Evolutionary conservation across 139 green algal species (phyloP).

Genomic region (Deuterostichococcus epilithicus): DNA sequence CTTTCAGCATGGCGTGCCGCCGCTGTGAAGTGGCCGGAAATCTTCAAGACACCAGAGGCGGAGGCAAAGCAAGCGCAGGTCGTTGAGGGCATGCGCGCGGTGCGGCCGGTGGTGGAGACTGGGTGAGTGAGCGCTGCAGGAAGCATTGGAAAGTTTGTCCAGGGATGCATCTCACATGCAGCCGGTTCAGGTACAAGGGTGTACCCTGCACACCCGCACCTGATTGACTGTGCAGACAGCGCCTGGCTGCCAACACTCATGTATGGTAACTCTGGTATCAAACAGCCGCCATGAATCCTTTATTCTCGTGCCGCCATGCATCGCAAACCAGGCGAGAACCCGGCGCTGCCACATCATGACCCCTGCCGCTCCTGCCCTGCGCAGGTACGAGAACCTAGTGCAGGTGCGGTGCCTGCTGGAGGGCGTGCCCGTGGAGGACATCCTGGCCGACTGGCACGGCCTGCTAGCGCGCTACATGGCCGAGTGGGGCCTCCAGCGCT

Average conservation of each 20-base stretch:
- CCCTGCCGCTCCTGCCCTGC: not conserved
- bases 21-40: conserved; percentile 76
- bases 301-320: not conserved
- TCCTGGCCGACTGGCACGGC: conserved; percentile 71
- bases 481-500: conserved; percentile 65
- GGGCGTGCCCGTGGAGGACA: conserved; percentile 63
- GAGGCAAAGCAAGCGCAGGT: conserved; percentile 59
- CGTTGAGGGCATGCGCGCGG: conserved; percentile 75
- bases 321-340: not conserved
- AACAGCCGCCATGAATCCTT: not conserved
- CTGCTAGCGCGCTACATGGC: conserved; percentile 72
- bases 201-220: no score
- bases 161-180: no score
- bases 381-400: conserved; percentile 95
- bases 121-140: conserved; percentile 61
- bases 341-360: conserved; percentile 5
- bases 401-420: conserved; percentile 86
- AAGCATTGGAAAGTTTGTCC: not conserved
- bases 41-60: conserved; percentile 63
- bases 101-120: conserved; percentile 95
- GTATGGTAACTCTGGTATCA: no score
- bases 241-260: no score
- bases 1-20: conserved; percentile 83
- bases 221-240: no score
- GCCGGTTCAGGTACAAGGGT: no score